These are phyloP conservation scores for Cubamyces sp. DNA, from an alignment of 768 basidiomycete genomes.

Conservation along the genomic window DNA sequence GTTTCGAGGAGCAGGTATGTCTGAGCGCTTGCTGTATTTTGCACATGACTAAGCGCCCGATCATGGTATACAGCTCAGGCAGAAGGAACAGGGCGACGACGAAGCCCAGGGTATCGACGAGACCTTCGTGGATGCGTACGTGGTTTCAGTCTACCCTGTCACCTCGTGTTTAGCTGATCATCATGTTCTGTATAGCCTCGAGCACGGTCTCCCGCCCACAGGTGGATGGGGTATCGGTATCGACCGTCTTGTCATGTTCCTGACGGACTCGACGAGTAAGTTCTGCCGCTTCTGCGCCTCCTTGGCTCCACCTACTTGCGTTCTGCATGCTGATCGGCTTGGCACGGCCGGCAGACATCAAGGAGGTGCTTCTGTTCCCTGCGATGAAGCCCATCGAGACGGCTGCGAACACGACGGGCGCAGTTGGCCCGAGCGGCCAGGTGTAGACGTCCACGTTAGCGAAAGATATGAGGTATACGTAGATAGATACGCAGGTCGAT, in stretches of 20 bases:
- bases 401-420: constrained; percentile 39
- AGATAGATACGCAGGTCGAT: not conserved
- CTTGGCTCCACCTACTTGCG: not conserved
- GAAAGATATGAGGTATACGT: too few relatives aligned
- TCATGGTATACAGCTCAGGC: constrained; percentile 55
- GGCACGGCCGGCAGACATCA: constrained; percentile 67
- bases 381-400: constrained; percentile 90
- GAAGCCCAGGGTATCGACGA: constrained; percentile 98
- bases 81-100: constrained; percentile 97
- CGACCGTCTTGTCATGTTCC: constrained; percentile 97
- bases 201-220: constrained; percentile 96
- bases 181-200: constrained; percentile 57
- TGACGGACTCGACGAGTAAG: constrained; percentile 93
- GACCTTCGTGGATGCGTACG: constrained; percentile 92
- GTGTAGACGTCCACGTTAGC: constrained; percentile 23
- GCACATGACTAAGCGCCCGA: constrained; percentile 5
- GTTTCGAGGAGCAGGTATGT: constrained; percentile 91
- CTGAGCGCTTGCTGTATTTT: not conserved
- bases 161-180: not conserved
- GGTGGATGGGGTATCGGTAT: constrained; percentile 98
- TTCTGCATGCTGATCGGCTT: constrained; percentile 14
- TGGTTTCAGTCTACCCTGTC: not conserved
- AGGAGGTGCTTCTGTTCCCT: constrained; percentile 95
- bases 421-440: constrained; percentile 37
- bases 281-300: constrained; percentile 21